Conservation (phyloP, 2,329 filamentous ascomycete species). For the Anisogramma anomala region DNA sequence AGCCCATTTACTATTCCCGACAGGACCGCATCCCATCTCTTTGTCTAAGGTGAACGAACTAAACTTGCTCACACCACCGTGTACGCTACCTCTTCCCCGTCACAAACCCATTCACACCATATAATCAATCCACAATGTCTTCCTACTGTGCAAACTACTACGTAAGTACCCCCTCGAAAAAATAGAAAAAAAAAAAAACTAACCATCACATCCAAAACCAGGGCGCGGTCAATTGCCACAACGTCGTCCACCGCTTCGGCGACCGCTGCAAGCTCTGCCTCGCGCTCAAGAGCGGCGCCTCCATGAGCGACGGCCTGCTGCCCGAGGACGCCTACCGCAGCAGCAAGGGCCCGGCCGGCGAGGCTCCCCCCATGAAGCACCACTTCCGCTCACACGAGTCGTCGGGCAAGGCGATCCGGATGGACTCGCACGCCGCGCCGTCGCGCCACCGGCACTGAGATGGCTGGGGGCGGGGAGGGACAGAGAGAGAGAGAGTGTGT, state of each 20-base stretch:
- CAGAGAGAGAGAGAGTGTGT: background rate
- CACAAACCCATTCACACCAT: background rate
- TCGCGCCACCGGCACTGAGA: constrained; percentile 5
- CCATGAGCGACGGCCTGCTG: constrained; percentile 19
- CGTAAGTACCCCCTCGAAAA: constrained; percentile 16
- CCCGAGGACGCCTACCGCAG: constrained; percentile 15
- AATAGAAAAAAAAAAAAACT: background rate
- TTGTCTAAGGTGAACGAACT: too few relatives aligned
- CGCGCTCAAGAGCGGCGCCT: constrained; percentile 20
- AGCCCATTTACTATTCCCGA: too few relatives aligned
- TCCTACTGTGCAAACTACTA: constrained; percentile 30
- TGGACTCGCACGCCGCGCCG: background rate
- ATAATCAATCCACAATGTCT: constrained; percentile 16
- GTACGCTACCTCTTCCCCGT: too few relatives aligned
- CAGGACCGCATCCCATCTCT: too few relatives aligned
- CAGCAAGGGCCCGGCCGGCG: constrained; percentile 8
- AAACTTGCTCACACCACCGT: too few relatives aligned
- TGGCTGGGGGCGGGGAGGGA: background rate
- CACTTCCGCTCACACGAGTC: constrained; percentile 9
- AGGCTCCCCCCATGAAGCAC: constrained; percentile 9
- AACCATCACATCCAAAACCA: constrained; percentile 11
- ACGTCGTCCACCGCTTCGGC: constrained; percentile 26
- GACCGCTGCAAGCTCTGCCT: constrained; percentile 27
- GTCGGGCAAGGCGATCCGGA: constrained; percentile 4
- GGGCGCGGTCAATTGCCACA: constrained; percentile 27